These are phyloP conservation scores for Acrodontium crateriforme DNA, from an alignment of 2,329 filamentous ascomycete species.

Conservation along the genomic window DNA sequence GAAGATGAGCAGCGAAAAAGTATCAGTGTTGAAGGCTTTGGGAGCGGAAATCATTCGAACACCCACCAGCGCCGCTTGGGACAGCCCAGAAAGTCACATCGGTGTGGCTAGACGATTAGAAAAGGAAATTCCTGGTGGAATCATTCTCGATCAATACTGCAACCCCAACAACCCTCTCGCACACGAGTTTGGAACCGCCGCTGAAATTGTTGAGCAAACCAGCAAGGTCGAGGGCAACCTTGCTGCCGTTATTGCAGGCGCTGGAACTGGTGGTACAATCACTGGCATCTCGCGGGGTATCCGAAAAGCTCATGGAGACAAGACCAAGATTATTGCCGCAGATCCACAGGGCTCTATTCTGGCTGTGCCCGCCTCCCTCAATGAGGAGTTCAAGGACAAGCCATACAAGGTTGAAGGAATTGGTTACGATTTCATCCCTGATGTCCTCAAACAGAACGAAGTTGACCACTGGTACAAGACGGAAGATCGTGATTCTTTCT, in stretches of 20 bases:
- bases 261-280: conserved; percentile 90
- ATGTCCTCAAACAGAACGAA: conserved; percentile 66
- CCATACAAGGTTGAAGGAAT: conserved; percentile 98
- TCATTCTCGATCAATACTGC: conserved; percentile 92
- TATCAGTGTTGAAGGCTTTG: conserved; percentile 81
- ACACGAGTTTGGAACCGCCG: conserved; percentile 85
- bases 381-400: conserved; percentile 66
- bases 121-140: conserved; percentile 91
- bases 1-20: conserved; percentile 99
- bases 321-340: conserved; percentile 80
- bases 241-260: conserved; percentile 74
- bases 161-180: conserved; percentile 86
- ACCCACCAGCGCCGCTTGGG: conserved; percentile 87
- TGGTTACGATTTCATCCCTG: conserved; percentile 94
- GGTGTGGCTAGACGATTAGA: conserved; percentile 80
- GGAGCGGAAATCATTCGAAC: conserved; percentile 97
- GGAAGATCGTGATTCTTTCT: conserved; percentile 80
- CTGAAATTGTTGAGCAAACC: conserved; percentile 93
- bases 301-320: conserved; percentile 62
- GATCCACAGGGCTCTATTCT: conserved; percentile 89
- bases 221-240: conserved; percentile 48
- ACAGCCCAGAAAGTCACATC: conserved; percentile 91
- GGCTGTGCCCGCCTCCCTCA: conserved; percentile 65
- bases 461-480: conserved; percentile 99
- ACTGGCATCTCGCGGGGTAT: conserved; percentile 76